Conservation (phyloP, 805 yeast genomes). For the Monosporozyma siamensis region DNA sequence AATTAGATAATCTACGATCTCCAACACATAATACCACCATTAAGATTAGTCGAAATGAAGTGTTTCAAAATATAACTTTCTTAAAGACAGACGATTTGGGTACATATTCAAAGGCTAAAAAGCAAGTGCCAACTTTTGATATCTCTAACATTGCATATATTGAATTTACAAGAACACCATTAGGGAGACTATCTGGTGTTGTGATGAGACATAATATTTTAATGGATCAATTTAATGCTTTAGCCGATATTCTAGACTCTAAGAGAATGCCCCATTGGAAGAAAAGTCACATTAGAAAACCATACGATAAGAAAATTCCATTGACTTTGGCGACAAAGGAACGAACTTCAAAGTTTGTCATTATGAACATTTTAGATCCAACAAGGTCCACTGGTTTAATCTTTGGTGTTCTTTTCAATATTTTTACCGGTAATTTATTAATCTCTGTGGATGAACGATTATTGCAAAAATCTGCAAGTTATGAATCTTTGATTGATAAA, state of each 20-base stretch:
- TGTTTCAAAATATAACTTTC: constrained; percentile 25
- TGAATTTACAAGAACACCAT: constrained; percentile 82
- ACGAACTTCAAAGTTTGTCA: constrained; percentile 37
- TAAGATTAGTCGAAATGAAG: constrained; percentile 25
- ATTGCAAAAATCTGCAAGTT: constrained; percentile 74
- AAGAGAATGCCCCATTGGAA: constrained; percentile 37
- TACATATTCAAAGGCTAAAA: constrained; percentile 48
- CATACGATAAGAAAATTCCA: constrained; percentile 28
- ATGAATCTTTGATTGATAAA: constrained; percentile 68
- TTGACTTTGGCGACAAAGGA: constrained; percentile 6
- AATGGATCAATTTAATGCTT: constrained; percentile 74
- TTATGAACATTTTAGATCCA: constrained; percentile 57
- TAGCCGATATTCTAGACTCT: constrained; percentile 61
- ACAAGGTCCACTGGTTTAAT: constrained; percentile 81
- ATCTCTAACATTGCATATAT: constrained; percentile 85
- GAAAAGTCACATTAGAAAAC: constrained; percentile 38
- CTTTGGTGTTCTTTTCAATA: constrained; percentile 67
- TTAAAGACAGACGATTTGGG: constrained; percentile 83
- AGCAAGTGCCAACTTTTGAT: constrained; percentile 53
- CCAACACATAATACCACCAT: constrained; percentile 30
- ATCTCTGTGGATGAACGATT: constrained; percentile 70
- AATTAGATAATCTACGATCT: constrained; percentile 54
- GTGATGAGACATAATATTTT: constrained; percentile 85
- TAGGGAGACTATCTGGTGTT: constrained; percentile 88
- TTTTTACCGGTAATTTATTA: constrained; percentile 75